These are phyloP conservation scores for Stagonosporopsis vannaccii DNA, from an alignment of 2,329 filamentous ascomycete genomes.

Conservation along the genomic window DNA sequence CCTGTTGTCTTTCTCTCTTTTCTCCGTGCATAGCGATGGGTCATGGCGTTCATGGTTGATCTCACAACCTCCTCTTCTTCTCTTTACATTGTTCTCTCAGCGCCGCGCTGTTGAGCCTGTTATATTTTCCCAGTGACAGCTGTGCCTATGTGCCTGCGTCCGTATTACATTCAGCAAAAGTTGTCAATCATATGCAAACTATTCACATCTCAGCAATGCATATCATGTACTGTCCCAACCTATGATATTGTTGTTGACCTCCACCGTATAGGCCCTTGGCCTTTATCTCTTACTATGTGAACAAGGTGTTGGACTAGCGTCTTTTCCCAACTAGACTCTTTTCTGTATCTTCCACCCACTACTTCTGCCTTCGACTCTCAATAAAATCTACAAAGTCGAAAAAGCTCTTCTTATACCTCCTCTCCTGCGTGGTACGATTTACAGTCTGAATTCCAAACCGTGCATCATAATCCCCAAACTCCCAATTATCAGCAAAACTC, in stretches of 20 bases:
- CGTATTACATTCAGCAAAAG: conserved; percentile 9
- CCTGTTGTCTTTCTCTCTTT: conserved; percentile 13
- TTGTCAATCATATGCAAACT: not conserved
- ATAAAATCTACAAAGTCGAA: conserved; percentile 65
- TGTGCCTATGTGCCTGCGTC: conserved; percentile 14
- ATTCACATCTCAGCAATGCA: not conserved
- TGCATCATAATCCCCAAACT: conserved; percentile 59
- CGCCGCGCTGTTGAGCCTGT: conserved; percentile 7
- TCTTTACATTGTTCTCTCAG: conserved; percentile 1
- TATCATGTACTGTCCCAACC: not conserved
- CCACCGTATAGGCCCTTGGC: not conserved
- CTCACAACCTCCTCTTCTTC: not conserved
- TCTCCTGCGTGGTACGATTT: conserved; percentile 60
- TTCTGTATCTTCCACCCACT: not conserved
- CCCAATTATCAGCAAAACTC: conserved; percentile 62
- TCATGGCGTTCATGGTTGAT: conserved; percentile 8
- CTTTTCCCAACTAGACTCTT: no score
- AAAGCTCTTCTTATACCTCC: conserved; percentile 65
- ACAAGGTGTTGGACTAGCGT: no score
- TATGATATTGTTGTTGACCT: not conserved
- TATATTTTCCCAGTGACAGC: conserved; percentile 2
- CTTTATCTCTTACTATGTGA: no score
- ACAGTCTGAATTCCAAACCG: conserved; percentile 66
- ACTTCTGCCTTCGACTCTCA: conserved; percentile 26
- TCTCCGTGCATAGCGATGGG: conserved; percentile 20